phyloP scores from a whole-genome alignment of 495 filamentous ascomycete species.

The Neurospora sp. region DNA sequence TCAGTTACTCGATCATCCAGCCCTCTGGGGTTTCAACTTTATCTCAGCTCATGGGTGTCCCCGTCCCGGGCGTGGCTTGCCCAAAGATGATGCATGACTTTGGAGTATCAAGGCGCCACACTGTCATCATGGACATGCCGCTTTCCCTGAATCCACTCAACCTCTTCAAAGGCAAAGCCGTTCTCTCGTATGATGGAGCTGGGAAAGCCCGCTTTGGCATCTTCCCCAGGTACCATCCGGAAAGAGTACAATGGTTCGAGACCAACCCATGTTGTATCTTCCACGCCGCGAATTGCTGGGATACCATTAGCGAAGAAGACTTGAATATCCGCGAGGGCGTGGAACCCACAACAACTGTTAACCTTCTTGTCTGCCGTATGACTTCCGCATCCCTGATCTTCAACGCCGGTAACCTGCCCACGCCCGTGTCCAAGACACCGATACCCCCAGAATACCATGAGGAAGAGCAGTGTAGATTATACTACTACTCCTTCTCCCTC shows the following conservation, averaged over 20 bases:
- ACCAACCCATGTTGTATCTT: constrained; percentile 54
- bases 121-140: constrained; percentile 56
- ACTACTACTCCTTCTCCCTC: constrained; percentile 50
- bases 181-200: constrained; percentile 43
- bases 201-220: constrained; percentile 49
- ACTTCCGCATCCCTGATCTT: constrained; percentile 50
- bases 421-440: constrained; percentile 24
- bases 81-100: constrained; percentile 67
- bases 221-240: constrained; percentile 48
- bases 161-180: constrained; percentile 38
- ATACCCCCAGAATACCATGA: constrained; percentile 31
- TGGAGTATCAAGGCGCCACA: constrained; percentile 48
- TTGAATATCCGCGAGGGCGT: neutral
- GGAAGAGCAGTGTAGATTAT: constrained; percentile 53
- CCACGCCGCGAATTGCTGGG: constrained; percentile 58
- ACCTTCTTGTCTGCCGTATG: constrained; percentile 51
- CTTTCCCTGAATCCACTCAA: constrained; percentile 52
- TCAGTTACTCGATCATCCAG: constrained; percentile 53
- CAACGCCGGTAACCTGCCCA: constrained; percentile 43
- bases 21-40: constrained; percentile 3
- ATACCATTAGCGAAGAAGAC: constrained; percentile 14
- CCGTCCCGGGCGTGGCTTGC: constrained; percentile 44
- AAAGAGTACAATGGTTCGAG: constrained; percentile 50
- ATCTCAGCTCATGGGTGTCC: neutral
- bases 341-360: constrained; percentile 26